phyloP scores from a whole-genome alignment of 768 basidiomycete genomes.

The Hypholoma fasciculare region DNA sequence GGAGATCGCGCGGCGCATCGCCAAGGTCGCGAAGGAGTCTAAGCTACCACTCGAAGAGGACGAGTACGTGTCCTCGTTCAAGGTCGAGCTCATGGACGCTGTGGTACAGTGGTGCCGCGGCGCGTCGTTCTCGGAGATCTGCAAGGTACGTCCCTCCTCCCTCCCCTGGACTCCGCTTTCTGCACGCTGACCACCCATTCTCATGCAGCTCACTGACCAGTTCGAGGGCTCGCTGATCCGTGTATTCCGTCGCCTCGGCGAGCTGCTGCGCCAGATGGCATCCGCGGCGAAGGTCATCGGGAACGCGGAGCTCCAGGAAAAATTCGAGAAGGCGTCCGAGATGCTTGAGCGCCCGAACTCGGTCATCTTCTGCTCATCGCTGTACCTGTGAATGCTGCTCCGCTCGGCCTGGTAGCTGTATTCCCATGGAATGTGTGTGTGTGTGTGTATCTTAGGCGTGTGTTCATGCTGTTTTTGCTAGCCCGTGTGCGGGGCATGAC shows the following conservation, averaged over 20 bases:
- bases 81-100: slow-evolving; percentile 98
- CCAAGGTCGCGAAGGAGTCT: slow-evolving; percentile 94
- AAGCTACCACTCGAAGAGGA: slow-evolving; percentile 89
- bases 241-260: slow-evolving; percentile 92
- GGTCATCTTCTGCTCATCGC: slow-evolving; percentile 86
- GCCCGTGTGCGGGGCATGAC: no score
- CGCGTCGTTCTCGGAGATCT: slow-evolving; percentile 92
- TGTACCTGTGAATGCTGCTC: slow-evolving; percentile 59
- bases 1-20: slow-evolving; percentile 92
- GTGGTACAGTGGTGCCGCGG: slow-evolving; percentile 99
- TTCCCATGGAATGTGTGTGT: no score
- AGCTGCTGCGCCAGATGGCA: slow-evolving; percentile 94
- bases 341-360: slow-evolving; percentile 94
- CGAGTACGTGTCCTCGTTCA: slow-evolving; percentile 95
- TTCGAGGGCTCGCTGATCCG: slow-evolving; percentile 98
- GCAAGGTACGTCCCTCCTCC: slow-evolving; percentile 63
- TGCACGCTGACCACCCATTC: background rate
- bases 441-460: no score
- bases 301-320: slow-evolving; percentile 89
- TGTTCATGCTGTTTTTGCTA: no score
- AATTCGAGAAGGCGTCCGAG: slow-evolving; percentile 89
- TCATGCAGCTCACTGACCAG: slow-evolving; percentile 83
- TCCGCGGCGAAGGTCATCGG: slow-evolving; percentile 96
- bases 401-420: no score
- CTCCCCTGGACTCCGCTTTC: background rate